Evolutionary conservation across 441 rosid genomes (phyloP), one percentile per base, ranked within the genome.

Genomic region (Jatropha podagrica): DNA sequence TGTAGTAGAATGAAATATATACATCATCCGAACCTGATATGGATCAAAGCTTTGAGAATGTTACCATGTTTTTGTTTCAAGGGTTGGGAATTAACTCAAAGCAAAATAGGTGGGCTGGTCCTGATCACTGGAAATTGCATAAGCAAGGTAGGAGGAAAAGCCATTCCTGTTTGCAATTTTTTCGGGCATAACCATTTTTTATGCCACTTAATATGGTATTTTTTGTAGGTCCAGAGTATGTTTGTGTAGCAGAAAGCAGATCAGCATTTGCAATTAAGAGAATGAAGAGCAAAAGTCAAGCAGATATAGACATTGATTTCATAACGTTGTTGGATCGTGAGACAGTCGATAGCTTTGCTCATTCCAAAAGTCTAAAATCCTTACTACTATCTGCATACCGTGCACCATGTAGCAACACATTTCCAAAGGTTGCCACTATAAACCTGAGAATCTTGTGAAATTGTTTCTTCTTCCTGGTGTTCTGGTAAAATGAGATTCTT

Each of bases 371-470:
- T 82, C 84, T 82, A 0, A 88, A 88, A 77, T 76, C 90, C 20
- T 73, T 90, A 69, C 80, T 85, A 77, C 81, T 88, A 66, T 89
- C 91, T 73, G 86, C 87, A 76, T 88, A 72, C 77, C 83, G 89
- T 84, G 62, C 77, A 72, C 85, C 86, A 69, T 81, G 85, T 76
- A 83, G 79, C 65, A 85, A 87, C 64, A 85, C 78, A 73, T 87
- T 93, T 55, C 96, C 96, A 11, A 93, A 91, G 86, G 96, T 86
- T 90, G 90, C 75, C 93, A 93, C 80, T 93, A 91, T 80, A 93
- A 88, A 81, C 97, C 96, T 60, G 95, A 90, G 83, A 76, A 84
- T 85, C 91, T 93, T 66, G 86, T 91, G 74, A 93, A 91, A 80
- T 77, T 93, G 72, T 90, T 89, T 83, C 88, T 91, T 83, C 87